These are phyloP conservation scores for Monsonia emarginata DNA, from an alignment of 441 rosid species.

Conservation along the genomic window DNA sequence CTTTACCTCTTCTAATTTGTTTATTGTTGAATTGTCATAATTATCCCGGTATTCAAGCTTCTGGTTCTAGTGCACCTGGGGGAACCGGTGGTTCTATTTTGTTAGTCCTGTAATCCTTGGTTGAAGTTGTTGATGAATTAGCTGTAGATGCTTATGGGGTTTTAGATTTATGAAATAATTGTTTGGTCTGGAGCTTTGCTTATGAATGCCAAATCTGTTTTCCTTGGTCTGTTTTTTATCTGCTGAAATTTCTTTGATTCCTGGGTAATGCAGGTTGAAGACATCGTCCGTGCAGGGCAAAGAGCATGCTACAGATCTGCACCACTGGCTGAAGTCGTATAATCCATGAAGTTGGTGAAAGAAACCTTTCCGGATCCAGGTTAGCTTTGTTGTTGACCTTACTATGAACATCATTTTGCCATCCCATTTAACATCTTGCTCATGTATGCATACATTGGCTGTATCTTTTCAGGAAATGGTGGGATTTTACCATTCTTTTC, in stretches of 20 bases:
- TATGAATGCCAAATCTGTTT: not conserved
- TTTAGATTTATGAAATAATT: not conserved
- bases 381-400: not conserved
- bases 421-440: not conserved
- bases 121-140: too few relatives aligned
- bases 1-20: not conserved
- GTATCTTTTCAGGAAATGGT: not conserved
- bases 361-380: not conserved
- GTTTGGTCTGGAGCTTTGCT: not conserved
- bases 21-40: not conserved
- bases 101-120: too few relatives aligned
- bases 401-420: not conserved
- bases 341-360: not conserved
- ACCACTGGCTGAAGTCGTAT: not conserved
- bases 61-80: not conserved
- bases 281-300: slow-evolving; percentile 65
- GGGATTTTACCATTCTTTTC: not conserved
- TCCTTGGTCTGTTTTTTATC: not conserved
- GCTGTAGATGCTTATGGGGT: not conserved
- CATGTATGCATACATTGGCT: not conserved
- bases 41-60: not conserved
- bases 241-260: not conserved
- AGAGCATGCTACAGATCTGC: slow-evolving; percentile 61
- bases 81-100: too few relatives aligned
- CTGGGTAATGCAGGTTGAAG: slow-evolving; percentile 42